Evolutionary conservation across 2,329 filamentous ascomycete genomes (phyloP), one percentile per base, ranked within the genome.

Genomic region (Penicillium sp.): DNA sequence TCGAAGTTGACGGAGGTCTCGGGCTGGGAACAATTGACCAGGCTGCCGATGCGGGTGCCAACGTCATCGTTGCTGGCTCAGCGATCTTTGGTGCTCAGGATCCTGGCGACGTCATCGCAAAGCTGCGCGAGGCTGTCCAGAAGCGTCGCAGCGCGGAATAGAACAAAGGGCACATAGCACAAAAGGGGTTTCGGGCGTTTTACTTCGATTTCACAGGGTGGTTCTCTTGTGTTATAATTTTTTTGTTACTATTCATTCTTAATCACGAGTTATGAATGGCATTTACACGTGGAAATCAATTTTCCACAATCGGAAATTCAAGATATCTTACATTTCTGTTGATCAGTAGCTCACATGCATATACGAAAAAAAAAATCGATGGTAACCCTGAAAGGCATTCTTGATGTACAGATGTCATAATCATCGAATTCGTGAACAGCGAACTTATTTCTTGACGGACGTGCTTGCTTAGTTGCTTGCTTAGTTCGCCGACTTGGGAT

Each of bases 1-100:
- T 99, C 67, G 94, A 99, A 76, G 93, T 99, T 38, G 94, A 99
- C 72, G 94, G 94, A 49, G 94, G 94, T 3, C 75, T 99, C 41
- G 91, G 91, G 1, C 86, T 91, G 50, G 84, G 85, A 61, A 99
- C 94, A 0, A 94, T 99, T 64, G 92, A 94, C 67, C 89, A 93
- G 70, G 94, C 94, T 7, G 94, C 94, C 0, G 91, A 96, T 57
- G 94, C 94, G 0, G 94, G 94, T 32, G 94, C 94, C 51, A 99
- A 99, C 67, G 94, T 99, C 53, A 99, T 99, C 68, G 94, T 99
- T 47, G 93, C 94, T 10, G 94, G 94, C 29, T 96, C 90, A 67
- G 94, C 94, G 38, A 91, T 99, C 7, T 99, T 97, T 74, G 91
- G 92, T 34, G 93, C 94, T 16, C 82, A 91, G 68, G 90, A 96